These are phyloP conservation scores for Trichomonas vaginalis DNA, from an alignment of 208 protist genomes.

Conservation along the genomic window DNA sequence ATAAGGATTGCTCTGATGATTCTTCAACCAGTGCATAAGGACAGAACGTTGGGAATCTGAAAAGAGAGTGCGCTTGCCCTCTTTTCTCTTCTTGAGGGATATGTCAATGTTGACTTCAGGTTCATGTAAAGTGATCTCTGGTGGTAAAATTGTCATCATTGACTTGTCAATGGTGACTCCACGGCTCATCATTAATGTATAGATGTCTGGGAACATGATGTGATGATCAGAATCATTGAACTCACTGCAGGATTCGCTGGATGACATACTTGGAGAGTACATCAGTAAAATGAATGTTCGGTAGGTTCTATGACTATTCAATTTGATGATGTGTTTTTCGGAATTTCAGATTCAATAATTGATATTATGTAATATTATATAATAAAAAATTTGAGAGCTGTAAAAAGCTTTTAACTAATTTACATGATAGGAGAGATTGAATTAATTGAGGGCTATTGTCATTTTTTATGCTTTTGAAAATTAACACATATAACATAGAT, in stretches of 20 bases:
- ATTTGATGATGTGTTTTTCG: too few relatives aligned
- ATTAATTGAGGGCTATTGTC: too few relatives aligned
- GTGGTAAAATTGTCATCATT: not conserved
- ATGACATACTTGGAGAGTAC: too few relatives aligned
- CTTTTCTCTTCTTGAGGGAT: not conserved
- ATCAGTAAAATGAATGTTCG: not conserved
- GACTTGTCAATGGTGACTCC: not conserved
- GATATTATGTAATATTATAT: too few relatives aligned
- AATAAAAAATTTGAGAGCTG: too few relatives aligned
- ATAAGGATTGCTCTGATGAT: not conserved
- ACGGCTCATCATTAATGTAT: not conserved
- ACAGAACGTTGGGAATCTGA: not conserved
- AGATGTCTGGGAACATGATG: not conserved
- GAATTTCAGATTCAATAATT: too few relatives aligned
- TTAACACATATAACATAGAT: too few relatives aligned
- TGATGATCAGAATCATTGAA: not conserved
- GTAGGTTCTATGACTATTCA: not conserved
- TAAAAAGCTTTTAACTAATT: too few relatives aligned
- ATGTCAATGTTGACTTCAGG: not conserved
- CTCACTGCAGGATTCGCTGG: not conserved
- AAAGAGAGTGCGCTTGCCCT: not conserved
- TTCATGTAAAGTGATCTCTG: not conserved
- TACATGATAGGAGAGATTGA: too few relatives aligned
- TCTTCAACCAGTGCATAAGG: not conserved
- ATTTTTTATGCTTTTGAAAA: too few relatives aligned